Evolutionary conservation across 2,329 filamentous ascomycete species (phyloP).

Genomic region (Amphichorda felina): DNA sequence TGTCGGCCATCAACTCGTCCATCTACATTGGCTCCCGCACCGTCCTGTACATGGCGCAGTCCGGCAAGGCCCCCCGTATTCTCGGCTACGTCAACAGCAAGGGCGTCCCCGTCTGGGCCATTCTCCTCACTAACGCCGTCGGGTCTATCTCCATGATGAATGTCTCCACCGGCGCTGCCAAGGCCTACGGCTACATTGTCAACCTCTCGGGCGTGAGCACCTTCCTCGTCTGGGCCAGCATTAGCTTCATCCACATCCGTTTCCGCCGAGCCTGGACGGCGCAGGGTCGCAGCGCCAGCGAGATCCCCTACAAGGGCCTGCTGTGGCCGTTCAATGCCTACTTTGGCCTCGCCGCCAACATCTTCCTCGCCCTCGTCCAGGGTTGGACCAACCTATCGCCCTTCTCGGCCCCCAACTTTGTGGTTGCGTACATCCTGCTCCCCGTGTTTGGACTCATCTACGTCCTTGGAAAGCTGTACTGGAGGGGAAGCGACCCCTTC

Average conservation of each 20-base stretch:
- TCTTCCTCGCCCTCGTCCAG: constrained; percentile 48
- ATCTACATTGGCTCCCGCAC: constrained; percentile 71
- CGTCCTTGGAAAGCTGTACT: constrained; percentile 38
- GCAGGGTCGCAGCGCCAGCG: constrained; percentile 41
- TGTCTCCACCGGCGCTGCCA: constrained; percentile 50
- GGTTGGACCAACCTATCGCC: constrained; percentile 49
- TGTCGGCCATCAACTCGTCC: constrained; percentile 61
- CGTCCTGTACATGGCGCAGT: constrained; percentile 64
- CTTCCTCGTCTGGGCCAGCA: constrained; percentile 61
- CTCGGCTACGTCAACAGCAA: constrained; percentile 55
- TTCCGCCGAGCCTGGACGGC: constrained; percentile 52
- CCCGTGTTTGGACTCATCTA: constrained; percentile 49
- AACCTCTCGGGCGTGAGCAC: constrained; percentile 59
- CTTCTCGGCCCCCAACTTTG: constrained; percentile 45
- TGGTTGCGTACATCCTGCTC: constrained; percentile 51
- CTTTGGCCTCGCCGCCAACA: constrained; percentile 43
- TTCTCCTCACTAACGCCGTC: constrained; percentile 59
- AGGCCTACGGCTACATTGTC: constrained; percentile 58
- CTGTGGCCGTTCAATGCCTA: constrained; percentile 48
- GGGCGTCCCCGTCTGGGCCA: constrained; percentile 48
- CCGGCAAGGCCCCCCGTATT: constrained; percentile 57
- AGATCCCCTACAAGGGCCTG: constrained; percentile 43
- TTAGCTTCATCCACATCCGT: constrained; percentile 59
- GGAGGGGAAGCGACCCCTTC: constrained; percentile 33
- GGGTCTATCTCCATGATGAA: constrained; percentile 69